Evolutionary conservation across 2,329 filamentous ascomycete genomes (phyloP).

Genomic region (Colletotrichum sp.): DNA sequence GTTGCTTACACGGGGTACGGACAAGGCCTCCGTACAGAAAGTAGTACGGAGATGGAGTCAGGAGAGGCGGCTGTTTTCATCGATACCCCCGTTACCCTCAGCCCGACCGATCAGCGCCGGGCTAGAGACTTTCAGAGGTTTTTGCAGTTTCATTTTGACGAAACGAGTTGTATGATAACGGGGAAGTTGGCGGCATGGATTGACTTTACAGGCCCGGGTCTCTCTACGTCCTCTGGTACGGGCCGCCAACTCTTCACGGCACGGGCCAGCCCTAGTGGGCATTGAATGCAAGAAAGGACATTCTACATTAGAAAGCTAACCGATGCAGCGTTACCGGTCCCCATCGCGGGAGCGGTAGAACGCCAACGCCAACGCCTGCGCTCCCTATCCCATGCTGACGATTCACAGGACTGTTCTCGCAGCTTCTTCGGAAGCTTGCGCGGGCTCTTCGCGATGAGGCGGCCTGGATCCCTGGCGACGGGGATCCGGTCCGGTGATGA

Average conservation of each 20-base stretch:
- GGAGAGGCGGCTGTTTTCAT: slow-evolving; percentile 18
- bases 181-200: neutral
- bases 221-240: neutral
- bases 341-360: neutral
- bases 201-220: slow-evolving; percentile 6
- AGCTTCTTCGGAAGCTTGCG: neutral
- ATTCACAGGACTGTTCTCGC: neutral
- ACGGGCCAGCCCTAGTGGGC: slow-evolving; percentile 15
- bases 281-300: neutral
- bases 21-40: neutral
- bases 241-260: neutral
- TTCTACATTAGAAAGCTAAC: slow-evolving; percentile 27
- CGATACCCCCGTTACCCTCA: slow-evolving; percentile 5
- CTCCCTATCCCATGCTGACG: neutral
- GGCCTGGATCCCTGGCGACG: neutral
- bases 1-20: neutral
- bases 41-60: slow-evolving; percentile 15
- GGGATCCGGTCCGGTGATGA: neutral
- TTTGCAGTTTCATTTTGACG: neutral
- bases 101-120: neutral
- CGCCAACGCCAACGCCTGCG: neutral
- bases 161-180: slow-evolving; percentile 19
- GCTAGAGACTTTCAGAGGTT: neutral
- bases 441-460: neutral
- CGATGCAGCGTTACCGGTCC: slow-evolving; percentile 30